phyloP scores from a whole-genome alignment of 352 stramenopile species.

The Phytophthora brassicae region DNA sequence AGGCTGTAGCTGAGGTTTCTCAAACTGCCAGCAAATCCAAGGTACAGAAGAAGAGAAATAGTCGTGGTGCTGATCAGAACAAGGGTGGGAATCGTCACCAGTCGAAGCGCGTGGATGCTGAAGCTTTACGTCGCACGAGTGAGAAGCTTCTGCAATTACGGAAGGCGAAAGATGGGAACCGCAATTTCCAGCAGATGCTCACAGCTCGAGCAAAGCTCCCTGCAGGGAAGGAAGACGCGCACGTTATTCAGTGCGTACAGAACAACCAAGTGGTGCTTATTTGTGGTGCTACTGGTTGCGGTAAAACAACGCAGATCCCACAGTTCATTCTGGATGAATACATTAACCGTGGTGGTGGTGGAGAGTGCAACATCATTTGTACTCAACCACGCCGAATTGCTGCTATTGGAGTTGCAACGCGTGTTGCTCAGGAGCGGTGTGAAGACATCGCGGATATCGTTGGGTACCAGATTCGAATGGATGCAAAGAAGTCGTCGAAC shows the following conservation, averaged over 20 bases:
- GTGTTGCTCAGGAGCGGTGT: conserved; percentile 94
- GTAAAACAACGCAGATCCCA: conserved; percentile 96
- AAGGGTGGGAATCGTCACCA: conserved; percentile 3
- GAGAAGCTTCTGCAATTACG: conserved; percentile 45
- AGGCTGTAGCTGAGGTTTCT: conserved; percentile 5
- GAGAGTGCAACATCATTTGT: conserved; percentile 95
- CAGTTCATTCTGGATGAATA: conserved; percentile 97
- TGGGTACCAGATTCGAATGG: conserved; percentile 96
- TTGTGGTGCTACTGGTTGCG: conserved; percentile 94
- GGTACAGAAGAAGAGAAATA: conserved; percentile 19
- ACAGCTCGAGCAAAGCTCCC: conserved; percentile 55
- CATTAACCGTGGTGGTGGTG: conserved; percentile 76
- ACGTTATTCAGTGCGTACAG: conserved; percentile 55
- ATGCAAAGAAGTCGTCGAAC: conserved; percentile 86
- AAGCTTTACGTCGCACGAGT: conserved; percentile 45
- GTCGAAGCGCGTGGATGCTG: conserved; percentile 33
- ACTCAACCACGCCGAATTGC: conserved; percentile 95
- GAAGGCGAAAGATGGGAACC: conserved; percentile 43
- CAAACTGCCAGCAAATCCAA: conserved; percentile 10
- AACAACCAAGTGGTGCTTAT: conserved; percentile 92
- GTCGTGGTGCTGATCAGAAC: conserved; percentile 16
- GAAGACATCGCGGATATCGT: conserved; percentile 86
- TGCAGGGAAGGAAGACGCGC: conserved; percentile 54
- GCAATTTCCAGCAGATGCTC: conserved; percentile 63
- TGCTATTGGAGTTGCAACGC: conserved; percentile 95